Conservation (phyloP, 23 red algal genomes). For the Gracilaria domingensis region DNA sequence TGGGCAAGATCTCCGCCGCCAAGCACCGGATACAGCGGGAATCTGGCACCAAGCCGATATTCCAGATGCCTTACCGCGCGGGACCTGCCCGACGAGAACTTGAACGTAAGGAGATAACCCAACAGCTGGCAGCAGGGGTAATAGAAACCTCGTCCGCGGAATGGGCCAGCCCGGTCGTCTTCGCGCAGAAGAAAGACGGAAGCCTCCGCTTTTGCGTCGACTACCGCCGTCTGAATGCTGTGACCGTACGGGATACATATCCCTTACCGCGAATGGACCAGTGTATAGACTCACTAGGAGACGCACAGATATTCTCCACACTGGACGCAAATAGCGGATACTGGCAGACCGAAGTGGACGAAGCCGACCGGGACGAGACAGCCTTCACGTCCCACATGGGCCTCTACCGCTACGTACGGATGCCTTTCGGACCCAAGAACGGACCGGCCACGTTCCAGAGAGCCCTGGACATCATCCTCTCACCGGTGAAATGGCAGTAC, state of each 20-base stretch:
- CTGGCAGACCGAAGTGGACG: conserved; percentile 46
- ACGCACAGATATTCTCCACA: conserved; percentile 41
- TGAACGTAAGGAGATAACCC: not conserved
- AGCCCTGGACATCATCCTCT: conserved; percentile 44
- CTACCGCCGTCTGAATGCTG: conserved; percentile 28
- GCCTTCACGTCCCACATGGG: conserved; percentile 52
- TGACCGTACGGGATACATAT: conserved; percentile 46
- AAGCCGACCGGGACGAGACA: conserved; percentile 32
- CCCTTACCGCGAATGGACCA: conserved; percentile 58
- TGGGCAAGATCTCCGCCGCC: not conserved
- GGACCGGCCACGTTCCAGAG: conserved; percentile 57
- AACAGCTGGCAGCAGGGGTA: not conserved
- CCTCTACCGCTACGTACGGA: conserved; percentile 14
- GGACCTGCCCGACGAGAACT: conserved; percentile 6
- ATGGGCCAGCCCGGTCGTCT: conserved; percentile 36
- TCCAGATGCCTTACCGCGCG: not conserved
- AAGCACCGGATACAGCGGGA: conserved; percentile 35
- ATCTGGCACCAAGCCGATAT: not conserved
- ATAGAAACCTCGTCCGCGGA: conserved; percentile 1
- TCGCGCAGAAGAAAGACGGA: conserved; percentile 25
- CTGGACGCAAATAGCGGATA: conserved; percentile 49
- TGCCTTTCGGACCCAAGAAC: conserved; percentile 58
- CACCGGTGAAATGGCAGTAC: conserved; percentile 16
- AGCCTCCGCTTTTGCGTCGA: conserved; percentile 39
- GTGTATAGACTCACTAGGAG: conserved; percentile 55